Conservation (phyloP, 257 asterid genomes). For the Solanum chilense region DNA sequence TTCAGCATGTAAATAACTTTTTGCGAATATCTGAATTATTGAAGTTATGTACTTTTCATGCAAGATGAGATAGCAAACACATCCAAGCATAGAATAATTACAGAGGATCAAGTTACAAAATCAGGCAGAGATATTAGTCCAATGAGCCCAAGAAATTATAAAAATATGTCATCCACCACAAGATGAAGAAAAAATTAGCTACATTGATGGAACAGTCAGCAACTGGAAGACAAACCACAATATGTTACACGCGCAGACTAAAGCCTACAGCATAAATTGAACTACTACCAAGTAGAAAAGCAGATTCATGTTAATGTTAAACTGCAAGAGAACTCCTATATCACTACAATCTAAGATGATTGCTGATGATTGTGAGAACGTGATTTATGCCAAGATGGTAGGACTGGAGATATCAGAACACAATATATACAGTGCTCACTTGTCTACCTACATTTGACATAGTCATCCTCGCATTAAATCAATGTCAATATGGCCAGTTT, state of each 20-base stretch:
- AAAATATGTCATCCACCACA: neutral
- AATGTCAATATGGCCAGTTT: slow-evolving; percentile 26
- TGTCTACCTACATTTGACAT: slow-evolving; percentile 12
- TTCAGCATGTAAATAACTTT: neutral
- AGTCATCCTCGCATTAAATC: slow-evolving; percentile 27
- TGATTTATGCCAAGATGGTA: neutral
- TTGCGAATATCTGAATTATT: neutral
- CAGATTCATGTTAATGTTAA: slow-evolving; percentile 6
- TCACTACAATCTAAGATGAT: slow-evolving; percentile 3
- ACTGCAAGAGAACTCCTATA: slow-evolving; percentile 2
- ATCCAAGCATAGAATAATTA: neutral
- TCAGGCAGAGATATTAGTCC: neutral
- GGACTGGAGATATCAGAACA: slow-evolving; percentile 16
- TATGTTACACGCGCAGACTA: neutral
- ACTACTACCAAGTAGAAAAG: neutral
- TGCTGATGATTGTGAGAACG: neutral
- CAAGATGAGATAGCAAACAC: neutral
- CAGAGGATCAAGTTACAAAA: neutral
- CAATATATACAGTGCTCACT: slow-evolving; percentile 11
- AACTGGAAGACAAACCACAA: neutral
- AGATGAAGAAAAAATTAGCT: slow-evolving; percentile 1
- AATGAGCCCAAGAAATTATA: no score
- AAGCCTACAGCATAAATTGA: neutral
- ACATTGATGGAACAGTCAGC: slow-evolving; percentile 2
- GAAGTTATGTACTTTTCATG: neutral